phyloP scores from a whole-genome alignment of 352 stramenopile genomes.

The Globisporangium nagaii region DNA sequence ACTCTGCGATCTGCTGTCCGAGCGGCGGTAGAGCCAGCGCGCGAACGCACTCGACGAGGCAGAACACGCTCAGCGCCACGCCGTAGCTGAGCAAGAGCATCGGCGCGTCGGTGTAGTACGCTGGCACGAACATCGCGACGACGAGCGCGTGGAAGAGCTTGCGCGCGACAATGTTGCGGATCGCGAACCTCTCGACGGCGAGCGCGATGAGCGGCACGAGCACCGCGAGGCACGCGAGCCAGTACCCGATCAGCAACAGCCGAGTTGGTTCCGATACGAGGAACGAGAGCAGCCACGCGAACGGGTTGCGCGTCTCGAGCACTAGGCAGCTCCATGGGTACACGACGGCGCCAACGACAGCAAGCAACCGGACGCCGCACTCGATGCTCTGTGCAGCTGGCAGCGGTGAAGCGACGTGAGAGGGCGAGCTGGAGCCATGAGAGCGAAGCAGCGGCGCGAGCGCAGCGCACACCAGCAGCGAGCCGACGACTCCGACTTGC shows the following conservation, averaged over 20 bases:
- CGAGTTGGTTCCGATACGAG: constrained; percentile 26
- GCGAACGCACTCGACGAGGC: constrained; percentile 62
- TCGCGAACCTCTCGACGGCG: constrained; percentile 22
- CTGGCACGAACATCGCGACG: constrained; percentile 73
- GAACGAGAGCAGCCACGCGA: constrained; percentile 52
- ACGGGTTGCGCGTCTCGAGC: constrained; percentile 51
- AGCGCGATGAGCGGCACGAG: constrained; percentile 52
- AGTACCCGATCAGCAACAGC: constrained; percentile 46
- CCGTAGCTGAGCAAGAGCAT: constrained; percentile 80
- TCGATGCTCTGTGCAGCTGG: constrained; percentile 14
- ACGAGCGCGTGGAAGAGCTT: constrained; percentile 82
- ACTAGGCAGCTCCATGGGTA: constrained; percentile 70
- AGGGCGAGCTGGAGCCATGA: constrained; percentile 41
- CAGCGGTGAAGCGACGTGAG: constrained; percentile 25
- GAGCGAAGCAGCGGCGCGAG: constrained; percentile 37
- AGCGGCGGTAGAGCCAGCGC: constrained; percentile 54
- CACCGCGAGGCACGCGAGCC: constrained; percentile 39
- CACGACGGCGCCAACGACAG: constrained; percentile 28
- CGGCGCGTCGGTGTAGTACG: constrained; percentile 36
- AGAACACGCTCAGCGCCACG: constrained; percentile 65
- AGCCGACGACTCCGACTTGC: constrained; percentile 49
- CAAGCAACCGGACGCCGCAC: constrained; percentile 26
- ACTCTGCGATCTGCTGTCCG: constrained; percentile 39
- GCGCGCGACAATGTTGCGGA: constrained; percentile 68
- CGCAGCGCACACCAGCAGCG: constrained; percentile 38